phyloP scores from a whole-genome alignment of 805 yeast species.

The Barnettozyma botsteinii region DNA sequence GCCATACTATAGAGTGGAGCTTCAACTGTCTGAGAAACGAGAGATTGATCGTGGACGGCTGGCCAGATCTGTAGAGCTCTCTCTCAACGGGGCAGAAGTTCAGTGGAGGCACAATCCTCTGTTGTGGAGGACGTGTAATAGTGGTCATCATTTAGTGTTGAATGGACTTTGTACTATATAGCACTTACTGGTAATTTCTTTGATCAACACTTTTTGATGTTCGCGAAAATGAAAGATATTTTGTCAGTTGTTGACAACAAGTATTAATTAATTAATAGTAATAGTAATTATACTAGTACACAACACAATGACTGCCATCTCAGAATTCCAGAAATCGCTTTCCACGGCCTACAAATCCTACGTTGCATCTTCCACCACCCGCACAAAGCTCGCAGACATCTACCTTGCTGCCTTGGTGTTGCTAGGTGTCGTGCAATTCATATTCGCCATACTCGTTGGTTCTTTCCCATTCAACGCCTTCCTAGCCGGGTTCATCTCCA shows the following conservation, averaged over 20 bases:
- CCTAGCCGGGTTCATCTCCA: slow-evolving; percentile 82
- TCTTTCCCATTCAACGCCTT: slow-evolving; percentile 97
- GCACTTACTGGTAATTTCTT: no score
- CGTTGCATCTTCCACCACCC: slow-evolving; percentile 30
- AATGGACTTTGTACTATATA: slow-evolving; percentile 23
- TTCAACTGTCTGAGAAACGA: slow-evolving; percentile 72
- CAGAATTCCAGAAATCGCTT: slow-evolving; percentile 20
- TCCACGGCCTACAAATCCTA: slow-evolving; percentile 29
- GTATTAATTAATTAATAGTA: no score
- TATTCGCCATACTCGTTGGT: slow-evolving; percentile 71
- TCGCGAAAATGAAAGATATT: no score
- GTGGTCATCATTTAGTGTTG: slow-evolving; percentile 10
- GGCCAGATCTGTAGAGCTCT: slow-evolving; percentile 83
- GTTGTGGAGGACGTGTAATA: slow-evolving; percentile 39
- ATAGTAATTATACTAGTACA: no score
- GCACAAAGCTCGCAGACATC: slow-evolving; percentile 64
- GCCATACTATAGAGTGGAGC: slow-evolving; percentile 81
- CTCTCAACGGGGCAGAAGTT: slow-evolving; percentile 94
- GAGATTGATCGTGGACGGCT: slow-evolving; percentile 90
- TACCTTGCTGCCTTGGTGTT: slow-evolving; percentile 71
- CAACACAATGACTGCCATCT: slow-evolving; percentile 17
- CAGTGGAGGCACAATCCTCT: slow-evolving; percentile 83
- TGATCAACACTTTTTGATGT: no score
- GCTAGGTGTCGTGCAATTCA: slow-evolving; percentile 73
- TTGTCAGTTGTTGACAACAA: background rate